Evolutionary conservation across 208 protist genomes (phyloP).

Genomic region (Porcisia hertigi): DNA sequence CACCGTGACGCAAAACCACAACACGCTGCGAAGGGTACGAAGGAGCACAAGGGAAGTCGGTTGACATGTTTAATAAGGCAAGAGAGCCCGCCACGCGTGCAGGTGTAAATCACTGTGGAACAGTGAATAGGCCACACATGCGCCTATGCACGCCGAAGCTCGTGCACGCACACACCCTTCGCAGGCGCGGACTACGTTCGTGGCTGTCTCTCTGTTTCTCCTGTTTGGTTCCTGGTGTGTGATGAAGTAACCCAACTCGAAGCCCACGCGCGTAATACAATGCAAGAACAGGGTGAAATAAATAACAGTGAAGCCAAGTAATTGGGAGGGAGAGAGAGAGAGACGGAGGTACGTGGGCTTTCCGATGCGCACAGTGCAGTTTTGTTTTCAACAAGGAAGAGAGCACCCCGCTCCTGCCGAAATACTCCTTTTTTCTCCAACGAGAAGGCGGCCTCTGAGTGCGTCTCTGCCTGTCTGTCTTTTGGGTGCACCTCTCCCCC

Average conservation of each 20-base stretch:
- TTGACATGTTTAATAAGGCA: conserved; percentile 4
- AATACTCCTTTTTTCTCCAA: too few relatives aligned
- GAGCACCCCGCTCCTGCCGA: too few relatives aligned
- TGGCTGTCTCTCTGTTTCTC: too few relatives aligned
- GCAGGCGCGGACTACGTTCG: too few relatives aligned
- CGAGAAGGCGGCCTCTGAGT: too few relatives aligned
- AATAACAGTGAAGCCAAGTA: too few relatives aligned
- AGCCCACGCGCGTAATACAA: background rate
- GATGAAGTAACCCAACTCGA: background rate
- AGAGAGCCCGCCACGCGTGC: background rate
- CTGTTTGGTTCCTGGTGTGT: background rate
- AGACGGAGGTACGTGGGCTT: background rate
- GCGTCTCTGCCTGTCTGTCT: too few relatives aligned
- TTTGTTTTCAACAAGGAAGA: too few relatives aligned
- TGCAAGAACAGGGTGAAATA: background rate
- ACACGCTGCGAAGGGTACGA: conserved; percentile 40
- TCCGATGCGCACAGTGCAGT: too few relatives aligned
- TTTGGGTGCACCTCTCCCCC: too few relatives aligned
- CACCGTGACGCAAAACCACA: conserved; percentile 81
- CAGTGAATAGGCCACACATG: background rate
- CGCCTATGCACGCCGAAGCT: background rate
- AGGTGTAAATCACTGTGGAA: background rate
- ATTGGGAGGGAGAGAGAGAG: background rate
- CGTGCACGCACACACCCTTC: background rate
- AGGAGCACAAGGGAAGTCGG: background rate